phyloP scores from a whole-genome alignment of 169 alveolate genomes.

The Besnoitia besnoiti region DNA sequence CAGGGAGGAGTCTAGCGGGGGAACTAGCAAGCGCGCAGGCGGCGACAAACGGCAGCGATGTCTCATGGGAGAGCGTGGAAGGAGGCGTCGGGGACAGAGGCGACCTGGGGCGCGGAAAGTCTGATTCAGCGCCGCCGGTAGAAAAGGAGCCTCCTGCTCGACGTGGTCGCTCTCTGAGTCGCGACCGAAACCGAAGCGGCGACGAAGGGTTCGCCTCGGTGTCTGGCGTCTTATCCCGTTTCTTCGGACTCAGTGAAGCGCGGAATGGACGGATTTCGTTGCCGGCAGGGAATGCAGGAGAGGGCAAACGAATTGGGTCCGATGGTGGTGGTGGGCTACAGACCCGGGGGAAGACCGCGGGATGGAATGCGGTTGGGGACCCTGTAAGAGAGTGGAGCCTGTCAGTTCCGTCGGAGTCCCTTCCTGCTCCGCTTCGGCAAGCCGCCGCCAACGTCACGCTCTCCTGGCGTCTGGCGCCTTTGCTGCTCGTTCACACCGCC shows the following conservation, averaged over 20 bases:
- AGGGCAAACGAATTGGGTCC: neutral
- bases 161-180: too few species aligned
- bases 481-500: neutral
- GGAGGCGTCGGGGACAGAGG: neutral
- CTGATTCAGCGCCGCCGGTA: too few species aligned
- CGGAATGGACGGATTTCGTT: neutral
- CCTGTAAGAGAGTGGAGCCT: neutral
- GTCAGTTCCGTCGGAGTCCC: neutral
- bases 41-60: neutral
- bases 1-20: neutral
- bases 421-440: neutral
- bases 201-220: neutral
- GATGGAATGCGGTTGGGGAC: neutral
- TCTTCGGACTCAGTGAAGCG: neutral
- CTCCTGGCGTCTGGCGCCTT: neutral
- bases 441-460: neutral
- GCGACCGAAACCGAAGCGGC: too few species aligned
- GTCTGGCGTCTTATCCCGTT: neutral
- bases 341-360: neutral
- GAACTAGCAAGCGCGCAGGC: neutral
- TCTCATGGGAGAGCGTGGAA: neutral
- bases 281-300: neutral
- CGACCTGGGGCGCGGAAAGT: neutral
- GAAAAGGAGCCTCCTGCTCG: too few species aligned
- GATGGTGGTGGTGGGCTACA: neutral